Conservation (phyloP, 2,329 filamentous ascomycete species). For the Nemania diffusa region DNA sequence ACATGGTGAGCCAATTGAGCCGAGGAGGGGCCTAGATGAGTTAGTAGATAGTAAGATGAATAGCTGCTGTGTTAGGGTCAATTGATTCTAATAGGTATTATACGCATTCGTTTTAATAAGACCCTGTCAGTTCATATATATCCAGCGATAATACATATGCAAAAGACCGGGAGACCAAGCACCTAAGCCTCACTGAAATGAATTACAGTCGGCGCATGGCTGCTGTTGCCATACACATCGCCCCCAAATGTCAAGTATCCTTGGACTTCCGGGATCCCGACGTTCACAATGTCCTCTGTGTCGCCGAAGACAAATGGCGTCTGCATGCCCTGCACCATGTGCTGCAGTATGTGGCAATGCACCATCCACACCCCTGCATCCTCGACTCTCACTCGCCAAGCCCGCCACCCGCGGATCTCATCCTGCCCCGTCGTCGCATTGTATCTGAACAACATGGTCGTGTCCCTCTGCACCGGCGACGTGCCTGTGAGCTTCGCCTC, state of each 20-base stretch:
- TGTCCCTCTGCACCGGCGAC: constrained; percentile 24
- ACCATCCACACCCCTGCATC: constrained; percentile 32
- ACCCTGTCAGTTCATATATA: too few species aligned
- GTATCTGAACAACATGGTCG: constrained; percentile 28
- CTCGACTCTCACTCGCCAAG: constrained; percentile 30
- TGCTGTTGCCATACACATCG: constrained; percentile 32
- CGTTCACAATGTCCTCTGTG: constrained; percentile 19
- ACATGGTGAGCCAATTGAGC: neutral
- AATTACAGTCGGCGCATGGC: constrained; percentile 27
- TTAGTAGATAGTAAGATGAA: neutral
- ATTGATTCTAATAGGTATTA: too few species aligned
- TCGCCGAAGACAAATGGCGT: constrained; percentile 30
- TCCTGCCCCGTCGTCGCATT: constrained; percentile 23
- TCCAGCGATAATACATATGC: too few species aligned
- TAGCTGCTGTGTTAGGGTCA: neutral
- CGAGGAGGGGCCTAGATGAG: neutral
- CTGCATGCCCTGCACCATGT: constrained; percentile 33
- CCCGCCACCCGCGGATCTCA: constrained; percentile 26
- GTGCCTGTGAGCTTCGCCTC: constrained; percentile 28
- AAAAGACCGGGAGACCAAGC: too few species aligned
- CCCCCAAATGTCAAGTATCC: constrained; percentile 30
- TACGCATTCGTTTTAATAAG: too few species aligned
- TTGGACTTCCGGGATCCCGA: constrained; percentile 26
- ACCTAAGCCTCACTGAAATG: constrained; percentile 23
- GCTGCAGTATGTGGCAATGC: constrained; percentile 32